These are phyloP conservation scores for Pholiota adiposa DNA, from an alignment of 1,284 basidiomycete genomes.

Conservation along the genomic window DNA sequence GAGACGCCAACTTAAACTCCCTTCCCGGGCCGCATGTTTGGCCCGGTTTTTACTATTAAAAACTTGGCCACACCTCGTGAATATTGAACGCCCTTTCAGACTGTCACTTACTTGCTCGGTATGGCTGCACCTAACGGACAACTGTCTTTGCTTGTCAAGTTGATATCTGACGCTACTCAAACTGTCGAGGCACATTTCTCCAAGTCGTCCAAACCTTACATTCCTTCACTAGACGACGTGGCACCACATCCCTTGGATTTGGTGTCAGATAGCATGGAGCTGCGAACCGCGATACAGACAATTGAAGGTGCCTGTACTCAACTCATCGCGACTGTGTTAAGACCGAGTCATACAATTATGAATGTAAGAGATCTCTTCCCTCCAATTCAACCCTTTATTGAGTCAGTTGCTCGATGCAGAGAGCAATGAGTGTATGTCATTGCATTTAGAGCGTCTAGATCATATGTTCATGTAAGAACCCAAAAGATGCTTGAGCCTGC, in stretches of 20 bases:
- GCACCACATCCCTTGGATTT: constrained; percentile 27
- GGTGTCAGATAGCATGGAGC: constrained; percentile 13
- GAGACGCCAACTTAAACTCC: neutral
- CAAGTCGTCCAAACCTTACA: constrained; percentile 17
- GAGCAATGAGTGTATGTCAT: neutral
- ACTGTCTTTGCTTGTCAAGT: constrained; percentile 19
- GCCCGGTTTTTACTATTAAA: neutral
- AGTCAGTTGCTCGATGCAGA: neutral
- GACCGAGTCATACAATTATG: constrained; percentile 27
- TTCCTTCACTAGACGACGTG: constrained; percentile 29
- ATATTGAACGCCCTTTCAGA: neutral
- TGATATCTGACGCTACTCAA: constrained; percentile 25
- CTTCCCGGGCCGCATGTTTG: neutral
- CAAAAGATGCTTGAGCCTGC: constrained; percentile 27
- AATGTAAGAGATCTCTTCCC: constrained; percentile 20
- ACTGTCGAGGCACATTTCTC: constrained; percentile 23
- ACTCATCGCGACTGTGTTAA: constrained; percentile 25
- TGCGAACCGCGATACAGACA: constrained; percentile 26
- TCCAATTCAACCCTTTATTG: neutral
- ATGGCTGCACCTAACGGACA: constrained; percentile 11
- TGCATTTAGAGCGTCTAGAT: neutral
- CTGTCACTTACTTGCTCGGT: neutral
- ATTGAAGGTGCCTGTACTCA: constrained; percentile 33
- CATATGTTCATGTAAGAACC: neutral
- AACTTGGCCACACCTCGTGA: neutral